Evolutionary conservation across 1,284 basidiomycete genomes (phyloP), one percentile per base, ranked within the genome.

Genomic region (Apiotrichum laibachii): DNA sequence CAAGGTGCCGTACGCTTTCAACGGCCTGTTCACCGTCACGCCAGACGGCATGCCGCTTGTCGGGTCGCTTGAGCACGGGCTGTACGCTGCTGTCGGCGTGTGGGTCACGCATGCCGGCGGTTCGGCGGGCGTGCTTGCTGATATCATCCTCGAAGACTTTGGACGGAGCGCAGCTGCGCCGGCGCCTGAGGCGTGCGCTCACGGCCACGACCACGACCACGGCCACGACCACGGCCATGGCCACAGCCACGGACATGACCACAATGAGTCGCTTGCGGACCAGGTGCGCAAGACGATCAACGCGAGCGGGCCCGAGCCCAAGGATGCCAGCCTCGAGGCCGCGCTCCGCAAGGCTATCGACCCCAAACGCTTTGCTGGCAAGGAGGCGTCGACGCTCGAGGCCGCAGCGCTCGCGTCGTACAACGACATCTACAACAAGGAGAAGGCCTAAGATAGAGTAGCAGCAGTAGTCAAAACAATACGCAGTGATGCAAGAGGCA

Each of bases 41-140:
- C 69, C 69, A 11, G 69, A 71, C 50, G 65, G 61, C 1, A 35
- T 69, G 45, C 69, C 69, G 9, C 54, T 69, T 12, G 63, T 62
- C 16, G 69, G 69, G 15, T 19, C 49, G 35, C 33, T 68, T 15
- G 52, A 60, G 2, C 53, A 59, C 10, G 65, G 67, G 1, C 13
- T 69, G 31, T 71, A 57, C 33, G 51, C 45, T 50, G 65, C 62
- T 3, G 61, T 69, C 26, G 67, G 63, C 2, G 60, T 63, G 5
- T 71, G 69, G 69, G 67, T 71, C 22, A 71, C 67, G 16, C 65
- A 69, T 40, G 69, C 67, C 4, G 67, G 56, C 0, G 69, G 66
- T 2, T 22, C 45, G 19, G 61, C 62, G 12, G 58, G 55, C 1
- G 43, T 71, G n/a, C 57, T 69, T 18, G 67, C 67, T 0, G 56